A percentile compares a stretch with the other conserved stretches of the same genome.
These are phyloP conservation scores for Tricholomella constricta DNA, from an alignment of 768 basidiomycete species.

Conservation along the genomic window DNA sequence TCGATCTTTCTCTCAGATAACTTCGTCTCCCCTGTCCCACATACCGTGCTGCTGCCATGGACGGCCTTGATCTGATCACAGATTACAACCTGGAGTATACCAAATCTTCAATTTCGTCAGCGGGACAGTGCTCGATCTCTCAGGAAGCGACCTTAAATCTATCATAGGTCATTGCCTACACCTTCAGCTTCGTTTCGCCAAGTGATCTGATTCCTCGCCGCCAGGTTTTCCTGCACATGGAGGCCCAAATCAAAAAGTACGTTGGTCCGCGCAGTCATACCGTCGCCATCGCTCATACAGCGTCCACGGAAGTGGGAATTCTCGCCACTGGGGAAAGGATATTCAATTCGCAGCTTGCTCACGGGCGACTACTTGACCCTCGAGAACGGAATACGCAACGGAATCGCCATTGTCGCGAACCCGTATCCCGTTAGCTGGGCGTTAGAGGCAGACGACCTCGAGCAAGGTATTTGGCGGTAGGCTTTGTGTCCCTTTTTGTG, in stretches of 20 bases:
- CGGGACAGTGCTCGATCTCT: slow-evolving; percentile 22
- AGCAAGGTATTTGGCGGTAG: slow-evolving; percentile 23
- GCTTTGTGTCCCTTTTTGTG: not conserved
- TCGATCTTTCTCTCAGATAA: not conserved
- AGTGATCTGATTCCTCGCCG: not conserved
- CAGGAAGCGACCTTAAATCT: slow-evolving; percentile 19
- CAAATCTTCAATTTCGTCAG: slow-evolving; percentile 17
- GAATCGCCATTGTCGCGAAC: slow-evolving; percentile 22
- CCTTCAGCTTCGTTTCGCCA: not conserved
- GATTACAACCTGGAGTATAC: slow-evolving; percentile 21
- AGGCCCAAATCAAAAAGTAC: slow-evolving; percentile 32
- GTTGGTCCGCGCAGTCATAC: not conserved
- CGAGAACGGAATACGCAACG: slow-evolving; percentile 21
- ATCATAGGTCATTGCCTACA: slow-evolving; percentile 9
- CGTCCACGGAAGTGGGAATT: slow-evolving; percentile 32
- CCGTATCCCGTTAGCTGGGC: slow-evolving; percentile 35
- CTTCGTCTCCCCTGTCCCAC: not conserved
- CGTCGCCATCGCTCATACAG: too few species aligned
- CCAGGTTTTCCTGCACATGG: slow-evolving; percentile 21
- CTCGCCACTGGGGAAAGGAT: slow-evolving; percentile 30
- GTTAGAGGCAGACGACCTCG: slow-evolving; percentile 21
- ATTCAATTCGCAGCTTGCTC: slow-evolving; percentile 28
- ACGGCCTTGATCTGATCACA: not conserved
- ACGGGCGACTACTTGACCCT: slow-evolving; percentile 30
- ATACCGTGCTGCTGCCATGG: not conserved